A percentile compares a stretch with the other conserved stretches of the same genome.
Conservation (phyloP, 768 basidiomycete genomes). For the Mrakia blollopis region DNA sequence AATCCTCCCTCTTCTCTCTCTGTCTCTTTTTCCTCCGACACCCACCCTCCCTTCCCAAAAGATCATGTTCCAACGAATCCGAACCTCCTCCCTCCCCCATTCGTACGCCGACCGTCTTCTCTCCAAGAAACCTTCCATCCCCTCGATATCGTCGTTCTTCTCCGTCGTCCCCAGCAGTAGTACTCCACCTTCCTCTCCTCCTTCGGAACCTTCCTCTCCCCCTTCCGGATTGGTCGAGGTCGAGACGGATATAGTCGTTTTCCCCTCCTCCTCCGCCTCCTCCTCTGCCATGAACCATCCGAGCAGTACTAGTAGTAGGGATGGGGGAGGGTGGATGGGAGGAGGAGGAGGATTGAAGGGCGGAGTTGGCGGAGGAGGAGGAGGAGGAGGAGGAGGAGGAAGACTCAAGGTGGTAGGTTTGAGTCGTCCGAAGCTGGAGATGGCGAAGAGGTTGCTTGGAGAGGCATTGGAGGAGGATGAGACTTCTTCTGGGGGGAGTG, state of each 20-base stretch:
- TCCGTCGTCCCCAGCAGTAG: not conserved
- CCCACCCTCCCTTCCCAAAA: too few species aligned
- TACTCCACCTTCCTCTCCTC: not conserved
- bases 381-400: not conserved
- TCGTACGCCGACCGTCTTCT: not conserved
- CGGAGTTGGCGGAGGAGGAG: too few species aligned
- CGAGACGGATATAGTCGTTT: not conserved
- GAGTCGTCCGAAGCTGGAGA: not conserved
- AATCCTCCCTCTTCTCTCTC: too few species aligned
- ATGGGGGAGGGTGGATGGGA: not conserved
- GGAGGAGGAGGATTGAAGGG: not conserved
- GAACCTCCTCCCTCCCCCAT: not conserved
- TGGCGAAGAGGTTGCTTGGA: not conserved
- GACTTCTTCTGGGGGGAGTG: not conserved
- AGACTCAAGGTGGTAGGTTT: not conserved
- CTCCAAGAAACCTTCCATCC: not conserved
- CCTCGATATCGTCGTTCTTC: not conserved
- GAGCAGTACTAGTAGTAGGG: not conserved
- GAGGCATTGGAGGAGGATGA: constrained; percentile 9
- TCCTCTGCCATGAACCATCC: not conserved
- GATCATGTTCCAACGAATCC: not conserved
- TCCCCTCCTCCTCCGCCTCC: not conserved
- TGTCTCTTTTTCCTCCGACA: too few species aligned
- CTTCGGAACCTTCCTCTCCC: not conserved
- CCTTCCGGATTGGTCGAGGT: not conserved